Evolutionary conservation across 257 asterid species (phyloP).

Genomic region (Solanum rostratum): DNA sequence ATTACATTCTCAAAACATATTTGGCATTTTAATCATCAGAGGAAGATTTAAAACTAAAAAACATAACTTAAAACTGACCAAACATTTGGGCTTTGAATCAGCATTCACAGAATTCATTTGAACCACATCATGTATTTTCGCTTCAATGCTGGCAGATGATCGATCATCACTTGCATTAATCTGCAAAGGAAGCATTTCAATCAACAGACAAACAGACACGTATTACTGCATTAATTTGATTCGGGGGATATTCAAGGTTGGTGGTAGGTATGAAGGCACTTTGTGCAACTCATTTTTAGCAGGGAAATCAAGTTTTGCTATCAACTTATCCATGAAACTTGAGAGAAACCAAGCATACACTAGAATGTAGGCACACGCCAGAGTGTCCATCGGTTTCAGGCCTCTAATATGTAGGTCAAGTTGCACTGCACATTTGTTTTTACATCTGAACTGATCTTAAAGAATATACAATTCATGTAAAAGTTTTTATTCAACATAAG

Average conservation of each 20-base stretch:
- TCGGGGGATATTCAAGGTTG: background rate
- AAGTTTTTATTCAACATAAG: background rate
- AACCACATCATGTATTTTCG: slow-evolving; percentile 86
- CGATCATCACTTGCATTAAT: slow-evolving; percentile 98
- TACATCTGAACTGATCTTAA: background rate
- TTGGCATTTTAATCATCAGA: slow-evolving; percentile 52
- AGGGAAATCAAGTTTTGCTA: background rate
- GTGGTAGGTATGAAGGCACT: background rate
- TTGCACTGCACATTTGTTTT: background rate
- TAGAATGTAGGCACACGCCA: background rate
- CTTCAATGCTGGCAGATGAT: slow-evolving; percentile 67
- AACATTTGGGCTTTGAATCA: slow-evolving; percentile 94
- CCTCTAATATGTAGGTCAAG: background rate
- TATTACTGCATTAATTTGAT: background rate
- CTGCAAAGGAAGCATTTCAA: slow-evolving; percentile 33
- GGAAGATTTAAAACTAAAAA: background rate
- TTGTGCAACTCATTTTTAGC: background rate
- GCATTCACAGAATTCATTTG: slow-evolving; percentile 84
- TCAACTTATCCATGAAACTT: background rate
- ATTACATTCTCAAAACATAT: slow-evolving; percentile 30
- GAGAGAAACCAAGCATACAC: background rate
- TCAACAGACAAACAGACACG: background rate
- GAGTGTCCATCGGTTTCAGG: background rate
- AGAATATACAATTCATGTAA: background rate
- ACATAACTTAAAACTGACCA: slow-evolving; percentile 47